phyloP scores from a whole-genome alignment of 805 yeast genomes.

The Metschnikowia dekortorum region DNA sequence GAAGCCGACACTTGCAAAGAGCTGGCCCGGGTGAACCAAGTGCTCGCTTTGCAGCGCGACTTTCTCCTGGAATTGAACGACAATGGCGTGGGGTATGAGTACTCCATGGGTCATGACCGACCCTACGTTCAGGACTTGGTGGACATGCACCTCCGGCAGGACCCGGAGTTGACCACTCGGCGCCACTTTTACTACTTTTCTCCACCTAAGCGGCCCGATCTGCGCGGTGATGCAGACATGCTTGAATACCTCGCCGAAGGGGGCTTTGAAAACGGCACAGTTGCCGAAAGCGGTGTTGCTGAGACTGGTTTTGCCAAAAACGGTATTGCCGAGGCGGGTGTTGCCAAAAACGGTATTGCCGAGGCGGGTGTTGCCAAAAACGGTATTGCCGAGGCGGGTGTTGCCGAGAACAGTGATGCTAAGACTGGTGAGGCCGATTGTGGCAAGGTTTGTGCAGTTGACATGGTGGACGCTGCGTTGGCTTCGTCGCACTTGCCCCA shows the following conservation, averaged over 20 bases:
- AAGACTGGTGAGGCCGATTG: too few relatives aligned
- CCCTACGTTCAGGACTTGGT: constrained; percentile 20
- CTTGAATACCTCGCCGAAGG: not conserved
- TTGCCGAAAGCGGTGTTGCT: too few relatives aligned
- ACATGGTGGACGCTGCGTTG: not conserved
- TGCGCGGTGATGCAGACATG: not conserved
- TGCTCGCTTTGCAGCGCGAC: constrained; percentile 10
- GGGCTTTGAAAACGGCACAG: too few relatives aligned
- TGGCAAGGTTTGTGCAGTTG: not conserved
- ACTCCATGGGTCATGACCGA: constrained; percentile 16
- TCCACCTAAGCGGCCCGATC: not conserved
- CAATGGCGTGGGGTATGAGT: constrained; percentile 24
- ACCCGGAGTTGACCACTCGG: constrained; percentile 6
- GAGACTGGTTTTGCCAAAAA: too few relatives aligned
- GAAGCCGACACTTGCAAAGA: constrained; percentile 16
- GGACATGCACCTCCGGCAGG: constrained; percentile 9
- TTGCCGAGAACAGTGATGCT: too few relatives aligned
- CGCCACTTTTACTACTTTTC: constrained; percentile 24
- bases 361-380: too few relatives aligned
- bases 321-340: too few relatives aligned
- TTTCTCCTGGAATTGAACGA: constrained; percentile 27
- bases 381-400: too few relatives aligned
- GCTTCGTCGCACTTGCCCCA: not conserved
- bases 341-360: too few relatives aligned
- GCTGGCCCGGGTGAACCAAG: constrained; percentile 9